Conservation (phyloP, 345 rosid genomes). For the Aquilaria malaccensis region DNA sequence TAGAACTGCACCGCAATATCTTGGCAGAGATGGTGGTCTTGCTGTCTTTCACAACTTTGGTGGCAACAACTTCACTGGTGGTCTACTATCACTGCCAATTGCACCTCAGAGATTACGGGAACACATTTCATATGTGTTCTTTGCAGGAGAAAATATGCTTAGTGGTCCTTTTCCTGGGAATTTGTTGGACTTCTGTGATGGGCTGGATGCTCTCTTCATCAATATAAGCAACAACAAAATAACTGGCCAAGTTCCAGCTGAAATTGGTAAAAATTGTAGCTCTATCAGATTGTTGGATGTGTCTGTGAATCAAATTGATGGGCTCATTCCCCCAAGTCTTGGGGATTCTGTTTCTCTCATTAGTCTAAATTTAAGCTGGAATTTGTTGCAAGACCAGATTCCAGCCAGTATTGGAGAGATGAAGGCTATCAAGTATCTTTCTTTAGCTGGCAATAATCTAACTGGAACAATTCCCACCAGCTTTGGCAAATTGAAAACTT, state of each 20-base stretch:
- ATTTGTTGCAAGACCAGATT: conserved; percentile 40
- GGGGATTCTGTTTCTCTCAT: conserved; percentile 37
- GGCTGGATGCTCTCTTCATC: conserved; percentile 29
- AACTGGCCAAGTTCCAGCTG: conserved; percentile 37
- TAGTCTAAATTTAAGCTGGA: conserved; percentile 43
- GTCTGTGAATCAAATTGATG: conserved; percentile 44
- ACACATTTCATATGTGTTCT: conserved; percentile 44
- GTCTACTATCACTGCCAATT: conserved; percentile 41
- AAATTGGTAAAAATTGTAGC: conserved; percentile 36
- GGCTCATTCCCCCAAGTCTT: conserved; percentile 34
- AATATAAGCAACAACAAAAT: conserved; percentile 50
- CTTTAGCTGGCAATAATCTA: conserved; percentile 49
- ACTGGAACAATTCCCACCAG: conserved; percentile 43
- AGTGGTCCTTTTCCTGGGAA: conserved; percentile 42
- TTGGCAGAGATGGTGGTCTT: conserved; percentile 33
- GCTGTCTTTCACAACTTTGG: conserved; percentile 61
- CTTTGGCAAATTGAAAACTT: conserved; percentile 31
- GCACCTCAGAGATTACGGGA: conserved; percentile 49
- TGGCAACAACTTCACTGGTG: conserved; percentile 68
- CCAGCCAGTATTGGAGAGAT: conserved; percentile 31
- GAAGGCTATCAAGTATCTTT: conserved; percentile 34
- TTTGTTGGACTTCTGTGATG: conserved; percentile 35
- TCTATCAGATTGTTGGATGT: conserved; percentile 44
- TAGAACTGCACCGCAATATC: conserved; percentile 20
- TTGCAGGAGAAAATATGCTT: conserved; percentile 50